Conservation (phyloP, 768 basidiomycete species). For the Boletus pseudo-olivaceus region DNA sequence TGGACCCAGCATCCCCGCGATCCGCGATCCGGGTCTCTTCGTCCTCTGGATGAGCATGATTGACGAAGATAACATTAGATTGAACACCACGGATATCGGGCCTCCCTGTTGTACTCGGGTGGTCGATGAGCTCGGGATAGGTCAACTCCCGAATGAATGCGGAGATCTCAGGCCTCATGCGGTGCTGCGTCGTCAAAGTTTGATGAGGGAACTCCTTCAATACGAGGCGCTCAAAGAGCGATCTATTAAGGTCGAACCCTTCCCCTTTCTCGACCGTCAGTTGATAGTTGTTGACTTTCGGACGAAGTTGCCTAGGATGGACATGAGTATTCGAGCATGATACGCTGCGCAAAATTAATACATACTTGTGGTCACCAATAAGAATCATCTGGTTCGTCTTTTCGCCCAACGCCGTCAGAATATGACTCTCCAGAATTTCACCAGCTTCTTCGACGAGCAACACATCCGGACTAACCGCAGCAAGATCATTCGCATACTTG, state of each 20-base stretch:
- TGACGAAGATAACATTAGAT: constrained; percentile 60
- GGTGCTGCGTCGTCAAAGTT: constrained; percentile 56
- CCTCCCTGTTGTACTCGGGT: constrained; percentile 44
- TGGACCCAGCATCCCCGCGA: constrained; percentile 42
- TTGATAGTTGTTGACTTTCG: constrained; percentile 64
- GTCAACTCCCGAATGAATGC: constrained; percentile 57
- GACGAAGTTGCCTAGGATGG: constrained; percentile 57
- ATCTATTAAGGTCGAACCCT: constrained; percentile 63
- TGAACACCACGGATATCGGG: constrained; percentile 52
- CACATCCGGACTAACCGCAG: constrained; percentile 45
- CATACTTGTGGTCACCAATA: constrained; percentile 72
- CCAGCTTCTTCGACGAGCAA: constrained; percentile 72
- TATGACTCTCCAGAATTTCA: constrained; percentile 67
- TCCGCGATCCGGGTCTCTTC: constrained; percentile 41
- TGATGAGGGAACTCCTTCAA: constrained; percentile 59
- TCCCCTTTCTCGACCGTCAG: constrained; percentile 69
- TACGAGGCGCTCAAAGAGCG: constrained; percentile 68
- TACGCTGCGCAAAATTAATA: neutral
- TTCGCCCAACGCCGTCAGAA: constrained; percentile 54
- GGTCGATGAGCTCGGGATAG: constrained; percentile 66
- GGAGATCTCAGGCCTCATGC: constrained; percentile 78
- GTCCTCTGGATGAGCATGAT: constrained; percentile 57
- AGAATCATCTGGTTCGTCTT: constrained; percentile 55
- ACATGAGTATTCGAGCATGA: neutral
- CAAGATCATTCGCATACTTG: constrained; percentile 50